A percentile compares a stretch with the other conserved stretches of the same genome.
Evolutionary conservation across 2,329 filamentous ascomycete genomes (phyloP).

Genomic region (Ascomycota sp.): DNA sequence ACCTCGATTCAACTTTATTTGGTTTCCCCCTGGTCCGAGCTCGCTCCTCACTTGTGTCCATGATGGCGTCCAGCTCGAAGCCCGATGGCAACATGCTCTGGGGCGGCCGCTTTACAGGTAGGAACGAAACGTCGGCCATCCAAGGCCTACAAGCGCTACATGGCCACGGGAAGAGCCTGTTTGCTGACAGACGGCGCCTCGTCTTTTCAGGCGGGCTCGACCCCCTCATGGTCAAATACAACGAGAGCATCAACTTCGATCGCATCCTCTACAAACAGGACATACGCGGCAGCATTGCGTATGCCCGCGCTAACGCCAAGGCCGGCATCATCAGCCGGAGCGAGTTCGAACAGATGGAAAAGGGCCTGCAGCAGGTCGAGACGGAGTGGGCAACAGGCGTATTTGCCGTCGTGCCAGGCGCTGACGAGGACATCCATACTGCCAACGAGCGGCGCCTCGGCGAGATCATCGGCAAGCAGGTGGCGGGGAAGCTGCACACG

Average conservation of each 20-base stretch:
- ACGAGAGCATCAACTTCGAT: constrained; percentile 61
- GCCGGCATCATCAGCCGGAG: constrained; percentile 47
- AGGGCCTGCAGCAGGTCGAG: constrained; percentile 37
- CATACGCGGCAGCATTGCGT: constrained; percentile 60
- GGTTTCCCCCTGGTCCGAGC: too few species aligned
- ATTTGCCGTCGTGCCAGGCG: constrained; percentile 28
- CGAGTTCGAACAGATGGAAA: constrained; percentile 54
- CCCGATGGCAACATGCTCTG: constrained; percentile 13
- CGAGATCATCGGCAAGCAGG: constrained; percentile 69
- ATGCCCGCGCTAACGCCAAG: constrained; percentile 58
- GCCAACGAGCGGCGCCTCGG: constrained; percentile 51
- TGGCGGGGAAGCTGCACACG: constrained; percentile 75
- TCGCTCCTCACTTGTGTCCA: too few species aligned
- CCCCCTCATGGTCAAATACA: constrained; percentile 70
- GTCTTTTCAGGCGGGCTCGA: constrained; percentile 44
- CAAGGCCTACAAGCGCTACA: too few species aligned
- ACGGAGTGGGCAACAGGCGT: constrained; percentile 28
- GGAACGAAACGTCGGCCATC: constrained; percentile 1
- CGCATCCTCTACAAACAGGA: constrained; percentile 58
- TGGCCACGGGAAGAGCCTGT: too few species aligned
- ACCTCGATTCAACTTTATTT: too few species aligned
- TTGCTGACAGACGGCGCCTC: not conserved
- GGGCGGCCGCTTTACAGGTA: constrained; percentile 30
- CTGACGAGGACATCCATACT: constrained; percentile 42
- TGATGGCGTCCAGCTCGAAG: constrained; percentile 10